phyloP scores from a whole-genome alignment of 345 rosid species.

The Moringa oleifera region DNA sequence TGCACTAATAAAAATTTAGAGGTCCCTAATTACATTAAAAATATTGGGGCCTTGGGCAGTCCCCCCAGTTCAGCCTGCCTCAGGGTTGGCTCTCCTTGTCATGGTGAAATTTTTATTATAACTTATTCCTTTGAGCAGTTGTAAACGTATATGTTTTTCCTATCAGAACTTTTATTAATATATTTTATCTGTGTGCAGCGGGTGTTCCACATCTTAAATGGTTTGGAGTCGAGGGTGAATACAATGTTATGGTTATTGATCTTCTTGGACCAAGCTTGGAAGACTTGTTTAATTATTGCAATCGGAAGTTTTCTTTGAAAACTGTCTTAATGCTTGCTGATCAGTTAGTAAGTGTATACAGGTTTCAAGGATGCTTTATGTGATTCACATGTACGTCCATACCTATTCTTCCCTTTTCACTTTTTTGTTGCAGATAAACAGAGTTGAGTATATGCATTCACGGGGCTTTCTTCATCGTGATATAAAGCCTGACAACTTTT shows the following conservation, averaged over 20 bases:
- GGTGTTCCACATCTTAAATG: conserved; percentile 91
- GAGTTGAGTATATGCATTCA: conserved; percentile 94
- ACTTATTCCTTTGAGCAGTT: not conserved
- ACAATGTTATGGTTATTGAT: conserved; percentile 84
- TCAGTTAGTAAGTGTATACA: conserved; percentile 58
- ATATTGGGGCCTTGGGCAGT: no score
- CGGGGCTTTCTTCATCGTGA: conserved; percentile 97
- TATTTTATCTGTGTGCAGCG: conserved; percentile 28
- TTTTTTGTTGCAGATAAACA: conserved; percentile 48
- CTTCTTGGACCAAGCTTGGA: conserved; percentile 95
- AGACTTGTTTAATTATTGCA: conserved; percentile 84
- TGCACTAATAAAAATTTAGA: no score
- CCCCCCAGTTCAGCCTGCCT: no score
- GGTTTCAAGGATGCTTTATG: not conserved
- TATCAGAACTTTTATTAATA: not conserved
- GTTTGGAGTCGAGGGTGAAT: conserved; percentile 87
- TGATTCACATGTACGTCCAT: conserved; percentile 6
- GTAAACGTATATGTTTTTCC: not conserved
- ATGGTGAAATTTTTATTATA: not conserved
- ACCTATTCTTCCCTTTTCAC: conserved; percentile 8
- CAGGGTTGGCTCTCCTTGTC: not conserved
- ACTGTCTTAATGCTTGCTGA: conserved; percentile 93
- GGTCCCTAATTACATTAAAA: no score
- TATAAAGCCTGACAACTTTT: conserved; percentile 95
- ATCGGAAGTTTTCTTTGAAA: conserved; percentile 67